Evolutionary conservation across 2,329 filamentous ascomycete species (phyloP).

Genomic region (Sordariomycetes sp.): DNA sequence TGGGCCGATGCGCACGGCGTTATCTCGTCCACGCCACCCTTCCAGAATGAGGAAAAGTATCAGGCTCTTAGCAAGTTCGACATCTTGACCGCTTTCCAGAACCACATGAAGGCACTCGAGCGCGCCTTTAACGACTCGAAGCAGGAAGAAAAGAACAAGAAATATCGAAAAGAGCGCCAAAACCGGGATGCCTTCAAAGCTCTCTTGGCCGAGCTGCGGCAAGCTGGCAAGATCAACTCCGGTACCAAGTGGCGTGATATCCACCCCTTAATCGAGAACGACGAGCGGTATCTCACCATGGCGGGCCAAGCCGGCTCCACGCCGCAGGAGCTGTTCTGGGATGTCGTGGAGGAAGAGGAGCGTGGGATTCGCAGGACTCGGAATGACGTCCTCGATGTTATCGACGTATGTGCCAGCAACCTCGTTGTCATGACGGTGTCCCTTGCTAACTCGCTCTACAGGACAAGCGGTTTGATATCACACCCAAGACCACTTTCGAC

Average conservation of each 20-base stretch:
- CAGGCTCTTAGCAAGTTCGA: slow-evolving; percentile 78
- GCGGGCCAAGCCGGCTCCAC: slow-evolving; percentile 76
- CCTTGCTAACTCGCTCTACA: slow-evolving; percentile 30
- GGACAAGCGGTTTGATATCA: slow-evolving; percentile 89
- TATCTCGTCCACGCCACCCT: slow-evolving; percentile 66
- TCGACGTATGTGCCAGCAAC: slow-evolving; percentile 49
- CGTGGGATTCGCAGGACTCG: slow-evolving; percentile 68
- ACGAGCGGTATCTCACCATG: slow-evolving; percentile 75
- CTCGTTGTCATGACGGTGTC: not conserved
- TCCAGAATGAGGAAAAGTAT: slow-evolving; percentile 77
- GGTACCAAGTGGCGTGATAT: slow-evolving; percentile 85
- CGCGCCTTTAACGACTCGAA: slow-evolving; percentile 82
- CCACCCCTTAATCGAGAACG: slow-evolving; percentile 61
- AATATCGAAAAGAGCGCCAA: slow-evolving; percentile 73
- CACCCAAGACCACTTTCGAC: slow-evolving; percentile 73
- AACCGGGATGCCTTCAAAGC: slow-evolving; percentile 71
- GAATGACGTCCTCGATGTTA: slow-evolving; percentile 77
- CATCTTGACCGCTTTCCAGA: slow-evolving; percentile 85
- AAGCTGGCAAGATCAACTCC: slow-evolving; percentile 74
- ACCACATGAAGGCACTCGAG: slow-evolving; percentile 87
- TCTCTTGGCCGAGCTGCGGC: slow-evolving; percentile 64
- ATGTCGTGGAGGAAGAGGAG: slow-evolving; percentile 88
- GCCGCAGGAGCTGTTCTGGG: slow-evolving; percentile 91
- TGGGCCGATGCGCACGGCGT: slow-evolving; percentile 85
- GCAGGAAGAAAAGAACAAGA: slow-evolving; percentile 76